Evolutionary conservation across 1,284 basidiomycete species (phyloP).

Genomic region (Earliella scabrosa): DNA sequence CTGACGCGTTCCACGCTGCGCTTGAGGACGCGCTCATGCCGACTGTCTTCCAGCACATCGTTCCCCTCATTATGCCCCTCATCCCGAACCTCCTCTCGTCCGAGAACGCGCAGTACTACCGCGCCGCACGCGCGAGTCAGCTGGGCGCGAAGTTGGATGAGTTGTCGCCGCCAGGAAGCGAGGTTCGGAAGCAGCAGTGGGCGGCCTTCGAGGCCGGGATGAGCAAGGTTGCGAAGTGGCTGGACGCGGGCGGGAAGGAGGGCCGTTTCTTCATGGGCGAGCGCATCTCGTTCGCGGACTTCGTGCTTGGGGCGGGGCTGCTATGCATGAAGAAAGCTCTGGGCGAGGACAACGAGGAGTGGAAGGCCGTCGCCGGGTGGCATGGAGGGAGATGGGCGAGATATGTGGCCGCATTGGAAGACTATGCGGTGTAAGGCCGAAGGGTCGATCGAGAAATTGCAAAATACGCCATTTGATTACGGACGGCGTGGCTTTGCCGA

Average conservation of each 20-base stretch:
- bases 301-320: conserved; percentile 21
- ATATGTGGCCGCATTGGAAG: conserved; percentile 17
- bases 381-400: conserved; percentile 27
- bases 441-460: not conserved
- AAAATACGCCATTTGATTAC: too few species aligned
- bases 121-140: conserved; percentile 15
- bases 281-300: conserved; percentile 19
- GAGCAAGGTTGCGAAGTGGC: conserved; percentile 17
- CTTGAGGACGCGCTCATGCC: conserved; percentile 19
- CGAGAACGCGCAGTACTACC: conserved; percentile 21
- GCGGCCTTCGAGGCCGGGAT: conserved; percentile 18
- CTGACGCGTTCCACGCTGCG: conserved; percentile 13
- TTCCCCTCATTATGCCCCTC: conserved; percentile 10
- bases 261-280: conserved; percentile 23
- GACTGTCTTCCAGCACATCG: not conserved
- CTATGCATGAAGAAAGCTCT: conserved; percentile 18
- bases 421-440: not conserved
- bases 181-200: conserved; percentile 14
- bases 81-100: conserved; percentile 7
- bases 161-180: conserved; percentile 10
- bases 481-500: too few species aligned
- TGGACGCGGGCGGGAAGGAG: conserved; percentile 13
- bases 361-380: conserved; percentile 22
- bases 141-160: conserved; percentile 25
- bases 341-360: conserved; percentile 27